Evolutionary conservation across 2,329 filamentous ascomycete species (phyloP), one percentile per base, ranked within the genome.

Genomic region (Colletotrichum chlorophyti): DNA sequence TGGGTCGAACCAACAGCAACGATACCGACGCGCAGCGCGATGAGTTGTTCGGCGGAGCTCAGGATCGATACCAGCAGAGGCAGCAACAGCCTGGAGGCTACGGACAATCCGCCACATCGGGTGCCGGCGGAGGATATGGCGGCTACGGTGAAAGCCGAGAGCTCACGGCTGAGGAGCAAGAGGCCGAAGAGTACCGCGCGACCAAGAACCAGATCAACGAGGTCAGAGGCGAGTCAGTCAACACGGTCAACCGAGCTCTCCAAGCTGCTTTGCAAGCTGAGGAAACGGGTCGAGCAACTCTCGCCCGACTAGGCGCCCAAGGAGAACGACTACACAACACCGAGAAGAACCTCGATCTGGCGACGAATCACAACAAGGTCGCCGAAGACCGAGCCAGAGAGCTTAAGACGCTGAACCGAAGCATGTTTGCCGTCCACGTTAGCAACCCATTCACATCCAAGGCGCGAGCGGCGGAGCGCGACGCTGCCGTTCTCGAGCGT

Each of bases 391-490:
- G 91, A 66, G 89, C 92, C 1, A 85, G 87, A 43, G 92, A 97
- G 69, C 79, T 97, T 32, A 94, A 94, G 77, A 91, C 85, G 1
- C 79, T 96, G 46, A 96, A 97, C 74, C 82, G 89, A 62, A 93
- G 89, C 77, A 96, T 97, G 92, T 97, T 97, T 69, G 90, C 91
- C 5, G 84, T 93, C 19, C 89, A 93, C 68, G 88, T 93, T 23
- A 80, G 81, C 50, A 92, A 92, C 66, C 89, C 89, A 0, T 91
- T 97, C 70, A 95, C 91, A 0, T 86, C 85, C 12, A 86, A 84
- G 62, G 83, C 82, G 64, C 83, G 88, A 40, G 83, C 82, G 24
- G 79, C 81, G 52, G 85, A 84, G 55, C 83, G 85, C 35, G 91
- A 95, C 63, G 80, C 88, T 47, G 81, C 85, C 52, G 83, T 91